Conservation (phyloP, 192 early-diverging fungal species). For the Linnemannia zychae region DNA sequence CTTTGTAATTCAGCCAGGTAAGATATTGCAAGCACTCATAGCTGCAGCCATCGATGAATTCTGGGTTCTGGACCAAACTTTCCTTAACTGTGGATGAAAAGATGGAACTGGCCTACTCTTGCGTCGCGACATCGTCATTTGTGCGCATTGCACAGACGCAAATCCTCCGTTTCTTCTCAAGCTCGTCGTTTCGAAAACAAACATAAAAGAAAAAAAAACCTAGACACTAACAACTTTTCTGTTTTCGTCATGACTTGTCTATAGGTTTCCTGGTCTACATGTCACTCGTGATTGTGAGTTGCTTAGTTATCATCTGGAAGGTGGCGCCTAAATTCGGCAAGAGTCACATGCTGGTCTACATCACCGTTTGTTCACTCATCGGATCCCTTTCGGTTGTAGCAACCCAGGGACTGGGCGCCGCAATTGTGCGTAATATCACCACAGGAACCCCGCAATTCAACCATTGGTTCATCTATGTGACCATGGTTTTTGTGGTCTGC, state of each 20-base stretch:
- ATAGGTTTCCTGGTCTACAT: slow-evolving; percentile 63
- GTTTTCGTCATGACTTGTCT: slow-evolving; percentile 54
- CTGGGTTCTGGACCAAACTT: not conserved
- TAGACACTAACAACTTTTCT: not conserved
- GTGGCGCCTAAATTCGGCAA: slow-evolving; percentile 72
- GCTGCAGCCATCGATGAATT: not conserved
- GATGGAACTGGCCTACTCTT: not conserved
- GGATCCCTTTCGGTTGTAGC: slow-evolving; percentile 77
- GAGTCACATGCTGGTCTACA: slow-evolving; percentile 64
- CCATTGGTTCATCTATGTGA: slow-evolving; percentile 77
- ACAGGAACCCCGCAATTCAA: slow-evolving; percentile 70
- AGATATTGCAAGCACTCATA: not conserved
- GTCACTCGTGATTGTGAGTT: slow-evolving; percentile 54
- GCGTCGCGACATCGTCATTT: not conserved
- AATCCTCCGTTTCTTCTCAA: not conserved
- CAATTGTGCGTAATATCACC: slow-evolving; percentile 71
- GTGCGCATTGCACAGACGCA: not conserved
- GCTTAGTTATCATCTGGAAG: slow-evolving; percentile 65
- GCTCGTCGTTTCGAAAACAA: not conserved
- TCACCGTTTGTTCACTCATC: slow-evolving; percentile 67
- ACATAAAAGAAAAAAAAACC: not conserved
- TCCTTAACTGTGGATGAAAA: not conserved
- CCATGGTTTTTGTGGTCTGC: slow-evolving; percentile 67
- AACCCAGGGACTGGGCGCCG: slow-evolving; percentile 76
- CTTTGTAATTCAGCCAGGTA: slow-evolving; percentile 72